Evolutionary conservation across 176 grass and related monocot species (phyloP).

Genomic region (Chrysopogon serrulatus): DNA sequence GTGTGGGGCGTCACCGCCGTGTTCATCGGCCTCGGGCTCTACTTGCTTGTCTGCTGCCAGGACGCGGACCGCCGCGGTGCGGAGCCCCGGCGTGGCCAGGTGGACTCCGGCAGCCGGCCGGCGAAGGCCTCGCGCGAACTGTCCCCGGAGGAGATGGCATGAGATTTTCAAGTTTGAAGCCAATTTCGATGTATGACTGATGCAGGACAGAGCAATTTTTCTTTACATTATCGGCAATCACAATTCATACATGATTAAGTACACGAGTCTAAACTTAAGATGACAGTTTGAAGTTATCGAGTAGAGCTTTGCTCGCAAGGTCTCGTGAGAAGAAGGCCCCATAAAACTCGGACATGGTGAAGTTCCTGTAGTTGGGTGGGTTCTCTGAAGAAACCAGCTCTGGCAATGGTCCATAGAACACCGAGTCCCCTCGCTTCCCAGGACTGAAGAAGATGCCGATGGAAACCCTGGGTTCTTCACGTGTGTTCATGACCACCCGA

Average conservation of each 20-base stretch:
- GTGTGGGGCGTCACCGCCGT: slow-evolving; percentile 15
- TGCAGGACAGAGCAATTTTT: not conserved
- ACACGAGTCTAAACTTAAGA: not conserved
- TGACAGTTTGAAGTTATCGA: slow-evolving; percentile 61
- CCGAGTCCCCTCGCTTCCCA: slow-evolving; percentile 42
- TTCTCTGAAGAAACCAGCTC: slow-evolving; percentile 44
- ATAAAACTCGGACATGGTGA: slow-evolving; percentile 59
- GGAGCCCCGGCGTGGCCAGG: not conserved
- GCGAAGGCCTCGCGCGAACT: not conserved
- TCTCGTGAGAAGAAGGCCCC: slow-evolving; percentile 58
- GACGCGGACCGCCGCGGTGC: not conserved
- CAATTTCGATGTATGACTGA: not conserved
- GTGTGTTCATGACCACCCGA: slow-evolving; percentile 47
- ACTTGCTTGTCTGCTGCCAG: not conserved
- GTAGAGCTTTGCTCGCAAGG: slow-evolving; percentile 55
- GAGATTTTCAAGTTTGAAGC: not conserved
- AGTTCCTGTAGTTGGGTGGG: slow-evolving; percentile 49
- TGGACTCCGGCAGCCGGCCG: not conserved
- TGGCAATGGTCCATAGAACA: slow-evolving; percentile 63
- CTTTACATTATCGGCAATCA: not conserved
- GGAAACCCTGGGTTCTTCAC: slow-evolving; percentile 64
- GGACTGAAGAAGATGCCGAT: slow-evolving; percentile 67
- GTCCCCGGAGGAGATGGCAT: not conserved
- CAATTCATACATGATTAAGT: not conserved
- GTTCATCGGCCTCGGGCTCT: not conserved